Percentiles rank a stretch among this genome's conserved stretches.
Conservation (phyloP, 2,329 filamentous ascomycete species). For the Colletotrichum sp. region DNA sequence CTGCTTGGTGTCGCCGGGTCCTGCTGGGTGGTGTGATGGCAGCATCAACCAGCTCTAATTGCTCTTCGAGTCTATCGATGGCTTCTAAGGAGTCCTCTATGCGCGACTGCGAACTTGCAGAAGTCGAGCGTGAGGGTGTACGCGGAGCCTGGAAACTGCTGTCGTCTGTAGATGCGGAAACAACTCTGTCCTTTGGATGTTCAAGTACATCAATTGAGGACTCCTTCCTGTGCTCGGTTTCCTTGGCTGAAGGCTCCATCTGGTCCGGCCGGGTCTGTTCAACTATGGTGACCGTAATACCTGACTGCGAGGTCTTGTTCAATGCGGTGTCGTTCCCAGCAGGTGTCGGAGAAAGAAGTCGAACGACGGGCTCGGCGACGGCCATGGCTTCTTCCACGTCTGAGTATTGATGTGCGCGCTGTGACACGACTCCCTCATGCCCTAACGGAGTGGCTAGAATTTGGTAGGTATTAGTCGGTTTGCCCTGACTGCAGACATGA, state of each 20-base stretch:
- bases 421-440: not conserved
- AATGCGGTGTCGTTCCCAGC: not conserved
- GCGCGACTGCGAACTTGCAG: constrained; percentile 39
- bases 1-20: not conserved
- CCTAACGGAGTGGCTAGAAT: constrained; percentile 52
- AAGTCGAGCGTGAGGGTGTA: constrained; percentile 14
- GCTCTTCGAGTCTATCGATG: constrained; percentile 64
- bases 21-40: constrained; percentile 35
- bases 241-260: not conserved
- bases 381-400: constrained; percentile 7
- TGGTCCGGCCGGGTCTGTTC: not conserved
- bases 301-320: not conserved
- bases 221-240: not conserved
- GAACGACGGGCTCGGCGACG: not conserved
- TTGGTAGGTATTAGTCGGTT: constrained; percentile 43
- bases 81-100: constrained; percentile 70
- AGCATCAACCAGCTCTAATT: constrained; percentile 59
- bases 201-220: not conserved
- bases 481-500: constrained; percentile 23
- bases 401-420: not conserved
- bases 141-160: not conserved
- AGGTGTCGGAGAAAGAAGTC: not conserved
- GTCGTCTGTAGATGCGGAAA: constrained; percentile 10
- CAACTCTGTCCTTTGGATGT: not conserved
- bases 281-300: not conserved